phyloP scores from a whole-genome alignment of 139 green algal genomes.

The Tetraselmis chui region DNA sequence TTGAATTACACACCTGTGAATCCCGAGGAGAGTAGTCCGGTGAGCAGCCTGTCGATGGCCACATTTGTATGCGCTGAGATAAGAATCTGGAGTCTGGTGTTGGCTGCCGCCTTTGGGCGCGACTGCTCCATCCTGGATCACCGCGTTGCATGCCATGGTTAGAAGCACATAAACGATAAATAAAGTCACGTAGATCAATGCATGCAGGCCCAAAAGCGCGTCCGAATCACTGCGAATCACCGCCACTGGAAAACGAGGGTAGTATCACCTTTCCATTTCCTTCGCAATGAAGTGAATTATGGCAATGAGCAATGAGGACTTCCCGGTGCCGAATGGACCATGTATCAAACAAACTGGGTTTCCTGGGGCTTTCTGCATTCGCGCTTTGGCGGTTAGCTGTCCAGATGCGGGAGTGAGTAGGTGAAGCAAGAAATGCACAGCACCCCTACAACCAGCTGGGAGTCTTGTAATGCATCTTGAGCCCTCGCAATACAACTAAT shows the following conservation, averaged over 20 bases:
- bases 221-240: no score
- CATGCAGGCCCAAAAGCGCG: no score
- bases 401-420: no score
- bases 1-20: constrained; percentile 41
- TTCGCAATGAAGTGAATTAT: constrained; percentile 53
- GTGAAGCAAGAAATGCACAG: no score
- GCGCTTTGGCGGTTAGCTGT: no score
- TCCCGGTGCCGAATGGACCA: constrained; percentile 54
- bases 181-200: no score
- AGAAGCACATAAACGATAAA: no score
- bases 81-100: constrained; percentile 38
- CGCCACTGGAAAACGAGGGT: no score
- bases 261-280: not conserved
- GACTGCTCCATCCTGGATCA: not conserved
- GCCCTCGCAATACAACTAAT: no score
- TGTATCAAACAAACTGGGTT: constrained; percentile 1
- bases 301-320: constrained; percentile 67
- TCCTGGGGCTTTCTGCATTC: no score
- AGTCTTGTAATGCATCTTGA: no score
- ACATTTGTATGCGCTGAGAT: constrained; percentile 81
- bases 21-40: constrained; percentile 44
- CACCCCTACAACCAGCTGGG: no score
- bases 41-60: constrained; percentile 74
- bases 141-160: not conserved
- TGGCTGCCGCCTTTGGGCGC: not conserved